Conservation (phyloP, 495 filamentous ascomycete species). For the Aspergillus mulundensis region DNA sequence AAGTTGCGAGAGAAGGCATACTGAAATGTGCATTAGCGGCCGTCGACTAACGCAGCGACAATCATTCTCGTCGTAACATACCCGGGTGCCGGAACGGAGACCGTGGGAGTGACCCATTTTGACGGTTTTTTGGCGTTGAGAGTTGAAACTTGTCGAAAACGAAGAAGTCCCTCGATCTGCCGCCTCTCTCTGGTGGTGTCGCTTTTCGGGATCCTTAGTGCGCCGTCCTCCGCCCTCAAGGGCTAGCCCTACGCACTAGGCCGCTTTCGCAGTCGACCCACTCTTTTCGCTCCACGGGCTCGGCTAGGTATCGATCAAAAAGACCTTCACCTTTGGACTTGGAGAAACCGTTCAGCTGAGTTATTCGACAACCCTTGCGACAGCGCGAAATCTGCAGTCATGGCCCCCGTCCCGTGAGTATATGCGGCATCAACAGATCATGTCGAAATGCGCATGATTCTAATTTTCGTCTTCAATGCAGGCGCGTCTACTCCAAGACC, state of each 20-base stretch:
- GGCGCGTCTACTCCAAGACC: slow-evolving; percentile 90
- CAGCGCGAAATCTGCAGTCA: slow-evolving; percentile 44
- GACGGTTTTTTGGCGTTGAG: slow-evolving; percentile 46
- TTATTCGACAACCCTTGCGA: slow-evolving; percentile 32
- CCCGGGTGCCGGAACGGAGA: slow-evolving; percentile 90
- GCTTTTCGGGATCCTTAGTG: slow-evolving; percentile 28
- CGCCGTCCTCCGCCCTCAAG: slow-evolving; percentile 18
- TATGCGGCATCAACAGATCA: slow-evolving; percentile 14
- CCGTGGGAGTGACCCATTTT: slow-evolving; percentile 95
- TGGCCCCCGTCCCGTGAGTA: slow-evolving; percentile 53
- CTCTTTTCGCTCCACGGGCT: slow-evolving; percentile 20
- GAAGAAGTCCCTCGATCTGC: slow-evolving; percentile 23
- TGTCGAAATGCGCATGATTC: slow-evolving; percentile 22
- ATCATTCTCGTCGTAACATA: slow-evolving; percentile 38
- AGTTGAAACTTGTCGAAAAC: slow-evolving; percentile 43
- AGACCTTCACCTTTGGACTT: slow-evolving; percentile 14
- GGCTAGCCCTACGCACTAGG: slow-evolving; percentile 22
- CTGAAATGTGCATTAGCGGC: slow-evolving; percentile 40
- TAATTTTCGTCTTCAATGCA: slow-evolving; percentile 31
- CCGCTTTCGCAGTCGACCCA: background rate
- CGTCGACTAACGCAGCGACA: slow-evolving; percentile 2
- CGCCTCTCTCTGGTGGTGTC: slow-evolving; percentile 24
- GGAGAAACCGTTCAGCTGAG: slow-evolving; percentile 21
- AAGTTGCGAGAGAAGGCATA: slow-evolving; percentile 93
- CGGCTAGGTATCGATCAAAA: slow-evolving; percentile 26